Evolutionary conservation across 2,329 filamentous ascomycete species (phyloP).

Genomic region (Aspergillus neotritici): DNA sequence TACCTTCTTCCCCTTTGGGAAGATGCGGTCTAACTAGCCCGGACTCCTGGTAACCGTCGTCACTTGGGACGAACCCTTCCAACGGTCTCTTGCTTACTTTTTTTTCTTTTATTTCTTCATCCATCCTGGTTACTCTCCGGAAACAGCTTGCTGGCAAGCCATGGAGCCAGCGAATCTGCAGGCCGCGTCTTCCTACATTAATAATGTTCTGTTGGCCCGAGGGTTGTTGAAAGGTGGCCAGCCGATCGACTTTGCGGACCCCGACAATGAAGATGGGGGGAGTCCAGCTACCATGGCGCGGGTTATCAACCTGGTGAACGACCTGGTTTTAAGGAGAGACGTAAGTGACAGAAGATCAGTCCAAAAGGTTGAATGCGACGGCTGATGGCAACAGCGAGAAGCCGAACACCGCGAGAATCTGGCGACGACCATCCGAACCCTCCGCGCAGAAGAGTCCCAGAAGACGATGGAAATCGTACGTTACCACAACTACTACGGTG

Average conservation of each 20-base stretch:
- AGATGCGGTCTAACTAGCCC: neutral
- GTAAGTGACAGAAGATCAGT: slow-evolving; percentile 48
- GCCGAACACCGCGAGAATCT: slow-evolving; percentile 81
- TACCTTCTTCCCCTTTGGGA: slow-evolving; percentile 42
- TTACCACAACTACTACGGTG: neutral
- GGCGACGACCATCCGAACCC: slow-evolving; percentile 67
- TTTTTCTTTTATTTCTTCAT: too few species aligned
- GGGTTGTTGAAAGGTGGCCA: slow-evolving; percentile 55
- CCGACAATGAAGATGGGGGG: slow-evolving; percentile 55
- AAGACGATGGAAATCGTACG: slow-evolving; percentile 64
- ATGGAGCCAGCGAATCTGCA: slow-evolving; percentile 50
- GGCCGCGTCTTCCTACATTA: slow-evolving; percentile 59
- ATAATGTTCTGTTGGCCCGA: slow-evolving; percentile 60
- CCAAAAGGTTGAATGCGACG: too few species aligned
- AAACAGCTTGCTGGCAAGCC: slow-evolving; percentile 25
- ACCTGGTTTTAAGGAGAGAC: slow-evolving; percentile 83
- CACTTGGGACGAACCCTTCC: too few species aligned
- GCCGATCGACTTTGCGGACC: slow-evolving; percentile 71
- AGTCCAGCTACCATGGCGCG: slow-evolving; percentile 69
- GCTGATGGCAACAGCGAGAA: slow-evolving; percentile 60
- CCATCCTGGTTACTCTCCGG: too few species aligned
- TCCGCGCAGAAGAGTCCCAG: slow-evolving; percentile 70
- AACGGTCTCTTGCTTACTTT: too few species aligned
- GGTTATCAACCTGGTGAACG: slow-evolving; percentile 90
- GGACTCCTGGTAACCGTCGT: slow-evolving; percentile 3